Evolutionary conservation across 148 eudicot species (phyloP), one percentile per base, ranked within the genome.

Genomic region (Nepenthes gracilis): DNA sequence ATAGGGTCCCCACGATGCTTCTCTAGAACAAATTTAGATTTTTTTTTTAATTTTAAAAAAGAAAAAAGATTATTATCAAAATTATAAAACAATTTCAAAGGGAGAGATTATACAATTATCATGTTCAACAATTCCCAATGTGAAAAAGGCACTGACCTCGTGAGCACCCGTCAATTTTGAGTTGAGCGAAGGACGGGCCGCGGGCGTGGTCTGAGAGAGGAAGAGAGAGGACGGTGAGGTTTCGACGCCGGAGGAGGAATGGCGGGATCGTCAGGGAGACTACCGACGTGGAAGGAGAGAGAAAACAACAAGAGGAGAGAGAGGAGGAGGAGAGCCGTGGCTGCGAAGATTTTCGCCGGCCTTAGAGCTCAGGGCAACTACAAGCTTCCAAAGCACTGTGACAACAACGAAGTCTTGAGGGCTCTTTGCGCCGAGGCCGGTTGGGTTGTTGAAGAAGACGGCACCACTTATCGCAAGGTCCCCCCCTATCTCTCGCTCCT

Each of bases 241-340:
- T 40, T 40, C 6, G 45, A 40, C 45, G 45, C 8, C 45, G 13
- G 13, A 56, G 12, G 13, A 11, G 32, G 47, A 62, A 74, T 74
- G 82, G 85, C 68, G 36, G 85, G 83, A 62, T 65, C 77, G 6
- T 60, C 83, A 13, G 86, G 84, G 40, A 72, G 89, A 53, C 15
- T 74, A 10, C 86, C 89, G 23, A 84, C 86, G 1, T 78, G 83
- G 83, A 84, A 81, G 55, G 89, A 84, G 70, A 84, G 89, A 62
- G 89, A 84, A 36, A 84, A 84, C 65, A 84, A 84, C 73, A 84
- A 84, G 75, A 77, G 80, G 55, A 75, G 89, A 54, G 89, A 84
- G 54, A 64, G 89, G 33, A 32, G 81, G 52, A 57, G 86, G 4
- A 67, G 89, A 23, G 89, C 89, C 23, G 75, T 84, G 1, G 89